Percentiles rank a stretch among this genome's conserved stretches.
phyloP scores from a whole-genome alignment of 306 rosid species.

The Cajanus cajan region DNA sequence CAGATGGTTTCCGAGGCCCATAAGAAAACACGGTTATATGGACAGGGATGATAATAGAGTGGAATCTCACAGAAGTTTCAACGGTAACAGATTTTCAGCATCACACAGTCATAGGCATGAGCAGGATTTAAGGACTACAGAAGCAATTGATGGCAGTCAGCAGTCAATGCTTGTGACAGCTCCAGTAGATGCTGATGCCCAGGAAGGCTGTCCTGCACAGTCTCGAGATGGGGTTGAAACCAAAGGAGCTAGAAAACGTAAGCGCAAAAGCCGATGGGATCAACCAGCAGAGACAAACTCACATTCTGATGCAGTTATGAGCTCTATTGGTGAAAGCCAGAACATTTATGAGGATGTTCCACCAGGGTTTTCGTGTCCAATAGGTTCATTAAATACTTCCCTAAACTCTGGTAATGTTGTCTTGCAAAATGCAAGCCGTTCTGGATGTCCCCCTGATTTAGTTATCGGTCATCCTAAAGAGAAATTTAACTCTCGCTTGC shows the following conservation, averaged over 20 bases:
- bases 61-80: constrained; percentile 63
- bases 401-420: constrained; percentile 36
- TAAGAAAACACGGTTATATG: constrained; percentile 52
- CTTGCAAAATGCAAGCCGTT: constrained; percentile 34
- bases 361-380: constrained; percentile 87
- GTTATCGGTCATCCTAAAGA: constrained; percentile 71
- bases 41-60: constrained; percentile 69
- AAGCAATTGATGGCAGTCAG: constrained; percentile 54
- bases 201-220: constrained; percentile 48
- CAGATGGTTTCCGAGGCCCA: constrained; percentile 74
- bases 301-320: constrained; percentile 40
- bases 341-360: constrained; percentile 69
- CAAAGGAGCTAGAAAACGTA: constrained; percentile 55
- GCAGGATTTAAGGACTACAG: constrained; percentile 60
- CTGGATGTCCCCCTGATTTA: constrained; percentile 36
- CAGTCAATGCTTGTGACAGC: constrained; percentile 44
- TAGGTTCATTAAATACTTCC: constrained; percentile 40
- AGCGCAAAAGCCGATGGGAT: constrained; percentile 99
- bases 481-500: constrained; percentile 66
- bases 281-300: constrained; percentile 68
- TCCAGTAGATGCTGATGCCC: constrained; percentile 45
- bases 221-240: constrained; percentile 40
- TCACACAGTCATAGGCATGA: constrained; percentile 56
- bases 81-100: constrained; percentile 51
- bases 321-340: constrained; percentile 41